phyloP scores from a whole-genome alignment of 345 rosid species.

The Camelina sativa region DNA sequence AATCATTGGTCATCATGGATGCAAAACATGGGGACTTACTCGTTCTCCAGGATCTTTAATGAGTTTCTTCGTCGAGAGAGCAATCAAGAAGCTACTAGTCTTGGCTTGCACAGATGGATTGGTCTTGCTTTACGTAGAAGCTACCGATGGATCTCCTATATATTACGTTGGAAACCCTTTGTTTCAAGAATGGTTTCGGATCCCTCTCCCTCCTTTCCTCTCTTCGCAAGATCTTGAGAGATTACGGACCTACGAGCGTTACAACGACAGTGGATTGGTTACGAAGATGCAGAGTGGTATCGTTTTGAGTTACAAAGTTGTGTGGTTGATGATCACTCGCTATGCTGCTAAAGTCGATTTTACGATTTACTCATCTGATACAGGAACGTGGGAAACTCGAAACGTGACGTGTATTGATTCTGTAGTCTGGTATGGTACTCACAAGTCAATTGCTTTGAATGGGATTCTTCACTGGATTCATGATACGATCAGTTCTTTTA shows the following conservation, averaged over 20 bases:
- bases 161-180: constrained; percentile 30
- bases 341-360: not conserved
- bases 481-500: not conserved
- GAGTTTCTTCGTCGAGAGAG: too few species aligned
- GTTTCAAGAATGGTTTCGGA: constrained; percentile 12
- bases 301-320: constrained; percentile 33
- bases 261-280: constrained; percentile 26
- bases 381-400: not conserved
- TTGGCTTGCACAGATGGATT: constrained; percentile 27
- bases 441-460: constrained; percentile 22
- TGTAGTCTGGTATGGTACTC: not conserved
- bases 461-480: constrained; percentile 31
- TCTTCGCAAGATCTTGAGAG: not conserved
- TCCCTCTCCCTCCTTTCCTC: not conserved
- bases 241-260: not conserved
- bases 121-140: not conserved
- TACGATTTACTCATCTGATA: constrained; percentile 18
- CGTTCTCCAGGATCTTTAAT: too few species aligned
- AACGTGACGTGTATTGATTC: not conserved
- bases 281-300: constrained; percentile 19
- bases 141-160: not conserved
- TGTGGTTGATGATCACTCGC: not conserved
- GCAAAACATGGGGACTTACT: too few species aligned
- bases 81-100: not conserved
- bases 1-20: too few species aligned